A percentile compares a stretch with the other conserved stretches of the same genome.
phyloP scores from a whole-genome alignment of 345 rosid genomes.

The Barbarea vulgaris region DNA sequence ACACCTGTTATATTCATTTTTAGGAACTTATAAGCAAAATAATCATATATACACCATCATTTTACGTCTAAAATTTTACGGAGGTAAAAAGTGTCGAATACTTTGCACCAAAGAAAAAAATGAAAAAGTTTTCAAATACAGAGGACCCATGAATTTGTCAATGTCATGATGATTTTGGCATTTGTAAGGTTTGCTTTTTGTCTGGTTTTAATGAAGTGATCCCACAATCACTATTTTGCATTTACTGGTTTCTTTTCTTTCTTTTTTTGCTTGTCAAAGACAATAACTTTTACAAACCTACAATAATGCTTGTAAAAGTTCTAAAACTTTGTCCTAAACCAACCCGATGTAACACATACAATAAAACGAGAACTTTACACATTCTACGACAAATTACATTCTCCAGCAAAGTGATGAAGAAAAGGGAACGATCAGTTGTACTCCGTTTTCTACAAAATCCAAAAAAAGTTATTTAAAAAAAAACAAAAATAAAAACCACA shows the following conservation, averaged over 20 bases:
- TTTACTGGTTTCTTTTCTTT: background rate
- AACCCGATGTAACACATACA: background rate
- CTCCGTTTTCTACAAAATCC: background rate
- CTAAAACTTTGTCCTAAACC: slow-evolving; percentile 13
- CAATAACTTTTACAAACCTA: slow-evolving; percentile 8
- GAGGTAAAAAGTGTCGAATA: slow-evolving; percentile 20
- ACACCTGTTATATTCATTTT: background rate
- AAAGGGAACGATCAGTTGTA: background rate
- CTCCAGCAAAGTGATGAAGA: background rate
- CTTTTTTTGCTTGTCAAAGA: slow-evolving; percentile 16
- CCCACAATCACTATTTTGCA: slow-evolving; percentile 31
- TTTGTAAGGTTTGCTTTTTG: slow-evolving; percentile 38
- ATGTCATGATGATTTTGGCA: slow-evolving; percentile 29
- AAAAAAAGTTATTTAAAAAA: no score
- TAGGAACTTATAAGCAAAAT: background rate
- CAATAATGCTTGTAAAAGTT: slow-evolving; percentile 29
- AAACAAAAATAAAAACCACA: no score
- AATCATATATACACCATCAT: background rate
- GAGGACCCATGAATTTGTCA: slow-evolving; percentile 22
- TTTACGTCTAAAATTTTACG: background rate
- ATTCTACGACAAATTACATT: background rate
- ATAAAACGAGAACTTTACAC: background rate
- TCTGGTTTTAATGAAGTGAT: slow-evolving; percentile 38
- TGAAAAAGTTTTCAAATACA: slow-evolving; percentile 1
- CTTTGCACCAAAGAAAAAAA: background rate